phyloP scores from a whole-genome alignment of 163 green algal genomes.

The Picocystis sp. region DNA sequence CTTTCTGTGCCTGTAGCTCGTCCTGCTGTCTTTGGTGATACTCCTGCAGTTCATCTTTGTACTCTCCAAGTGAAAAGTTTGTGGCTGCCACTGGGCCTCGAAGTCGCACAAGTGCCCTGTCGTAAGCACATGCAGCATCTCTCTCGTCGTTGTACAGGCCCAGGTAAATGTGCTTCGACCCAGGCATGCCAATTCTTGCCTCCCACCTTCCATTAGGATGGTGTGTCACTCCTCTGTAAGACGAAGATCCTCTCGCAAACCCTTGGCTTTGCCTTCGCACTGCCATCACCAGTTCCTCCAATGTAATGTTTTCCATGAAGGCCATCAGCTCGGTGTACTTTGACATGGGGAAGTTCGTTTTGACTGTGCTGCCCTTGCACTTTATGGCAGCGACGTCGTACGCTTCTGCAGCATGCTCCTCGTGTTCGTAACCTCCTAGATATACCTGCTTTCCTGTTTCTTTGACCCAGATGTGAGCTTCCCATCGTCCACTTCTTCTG shows the following conservation, averaged over 20 bases:
- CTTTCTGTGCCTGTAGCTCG: no score
- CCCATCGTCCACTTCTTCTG: constrained; percentile 28
- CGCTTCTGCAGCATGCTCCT: constrained; percentile 76
- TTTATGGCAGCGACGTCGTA: constrained; percentile 76
- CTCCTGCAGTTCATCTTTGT: constrained; percentile 51
- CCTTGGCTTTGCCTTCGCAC: constrained; percentile 58
- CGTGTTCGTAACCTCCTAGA: constrained; percentile 55
- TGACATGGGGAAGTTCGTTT: constrained; percentile 44
- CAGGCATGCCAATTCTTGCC: constrained; percentile 61
- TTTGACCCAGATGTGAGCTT: constrained; percentile 49
- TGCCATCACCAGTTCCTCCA: constrained; percentile 84
- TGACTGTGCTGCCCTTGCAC: constrained; percentile 48
- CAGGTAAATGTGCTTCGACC: constrained; percentile 65
- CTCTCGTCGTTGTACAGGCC: constrained; percentile 42
- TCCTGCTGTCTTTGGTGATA: constrained; percentile 43
- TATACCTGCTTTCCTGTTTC: constrained; percentile 59
- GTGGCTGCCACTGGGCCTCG: constrained; percentile 49
- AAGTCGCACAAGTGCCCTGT: constrained; percentile 50
- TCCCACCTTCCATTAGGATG: constrained; percentile 73
- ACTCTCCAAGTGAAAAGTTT: constrained; percentile 68
- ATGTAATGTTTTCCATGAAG: constrained; percentile 50
- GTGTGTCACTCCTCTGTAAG: constrained; percentile 60
- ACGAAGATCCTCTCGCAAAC: constrained; percentile 59
- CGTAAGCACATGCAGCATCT: constrained; percentile 51
- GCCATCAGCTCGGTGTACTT: constrained; percentile 55